Base-by-base conservation (phyloP, 768 basidiomycete genomes). In the Xerocomellus amylosporus region DNA sequence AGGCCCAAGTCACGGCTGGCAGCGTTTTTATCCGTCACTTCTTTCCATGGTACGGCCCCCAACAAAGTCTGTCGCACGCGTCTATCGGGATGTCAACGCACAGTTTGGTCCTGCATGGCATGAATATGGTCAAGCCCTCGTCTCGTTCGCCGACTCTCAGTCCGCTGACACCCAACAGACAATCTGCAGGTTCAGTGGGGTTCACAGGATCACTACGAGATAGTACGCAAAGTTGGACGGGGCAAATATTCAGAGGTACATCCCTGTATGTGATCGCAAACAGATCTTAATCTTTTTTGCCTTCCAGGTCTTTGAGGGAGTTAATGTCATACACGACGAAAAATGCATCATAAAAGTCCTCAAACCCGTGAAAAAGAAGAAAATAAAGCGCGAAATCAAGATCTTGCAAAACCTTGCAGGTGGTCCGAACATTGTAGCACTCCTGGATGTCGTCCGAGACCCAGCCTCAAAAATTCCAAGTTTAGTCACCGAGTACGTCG, bases 351-450 rank as follows among this genome's bases (percentile, higher is more conserved):
- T 98, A 77, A 98, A 98, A 73, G 96, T 98, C 31, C 80, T 98
- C 62, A 98, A 98, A 73, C 96, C 96, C 0, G 95, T 98, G 38
- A 98, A 98, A 82, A 98, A 98, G 85, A 98, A 98, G 84, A 98
- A 98, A 77, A 98, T 98, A 75, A 98, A 98, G 77, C 83, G 96
- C 59, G 96, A 98, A 76, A 97, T 98, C 72, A 98, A 98, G 79
- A 96, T 98, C 65, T 76, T 98, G 24, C 93, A 95, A 74, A 97
- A 98, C 70, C 80, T 98, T 30, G 92, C 94, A 0, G 95, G 96
- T 24, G 96, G 96, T 7, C 94, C 94, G 4, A 98, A 98, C 72
- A 81, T 98, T 59, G 91, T 98, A 46, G 88, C 88, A 8, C 79
- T 98, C 47, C 78, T 98, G 58, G 96, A 98, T 68, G 93, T 98